Conservation (phyloP, 768 basidiomycete genomes). For the Exidia glandulosa region DNA sequence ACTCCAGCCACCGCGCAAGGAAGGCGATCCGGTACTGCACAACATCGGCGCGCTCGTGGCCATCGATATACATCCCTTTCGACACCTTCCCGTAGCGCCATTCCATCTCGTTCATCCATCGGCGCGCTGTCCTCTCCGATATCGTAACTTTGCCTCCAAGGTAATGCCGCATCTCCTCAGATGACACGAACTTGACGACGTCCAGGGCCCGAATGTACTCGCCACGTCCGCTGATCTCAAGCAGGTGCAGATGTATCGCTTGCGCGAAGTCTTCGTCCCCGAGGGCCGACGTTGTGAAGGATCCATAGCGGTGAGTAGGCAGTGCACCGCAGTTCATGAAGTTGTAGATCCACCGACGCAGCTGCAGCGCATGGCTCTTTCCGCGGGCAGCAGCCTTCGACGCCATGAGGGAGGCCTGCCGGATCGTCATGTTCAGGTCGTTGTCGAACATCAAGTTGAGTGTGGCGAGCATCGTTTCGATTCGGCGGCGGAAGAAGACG, state of each 20-base stretch:
- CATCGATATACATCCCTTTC: slow-evolving; percentile 28
- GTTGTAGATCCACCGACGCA: slow-evolving; percentile 21
- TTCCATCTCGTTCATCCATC: slow-evolving; percentile 24
- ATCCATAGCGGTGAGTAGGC: slow-evolving; percentile 17
- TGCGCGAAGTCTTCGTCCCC: slow-evolving; percentile 23
- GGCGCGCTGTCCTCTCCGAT: slow-evolving; percentile 16
- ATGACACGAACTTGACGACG: slow-evolving; percentile 21
- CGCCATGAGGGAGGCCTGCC: slow-evolving; percentile 20
- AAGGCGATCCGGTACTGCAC: slow-evolving; percentile 7
- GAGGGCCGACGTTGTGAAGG: slow-evolving; percentile 13
- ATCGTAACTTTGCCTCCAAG: slow-evolving; percentile 9
- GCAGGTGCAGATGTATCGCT: slow-evolving; percentile 19
- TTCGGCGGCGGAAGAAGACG: slow-evolving; percentile 17
- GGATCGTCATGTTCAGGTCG: slow-evolving; percentile 21
- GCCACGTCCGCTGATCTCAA: slow-evolving; percentile 12
- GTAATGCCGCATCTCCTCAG: slow-evolving; percentile 2
- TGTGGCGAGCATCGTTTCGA: slow-evolving; percentile 22
- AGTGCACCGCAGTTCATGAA: slow-evolving; percentile 15
- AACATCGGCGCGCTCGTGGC: slow-evolving; percentile 21
- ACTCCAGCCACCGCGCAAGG: not conserved
- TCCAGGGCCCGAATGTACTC: slow-evolving; percentile 18
- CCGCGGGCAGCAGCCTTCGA: slow-evolving; percentile 19
- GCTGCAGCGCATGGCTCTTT: slow-evolving; percentile 16
- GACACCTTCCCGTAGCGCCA: slow-evolving; percentile 19
- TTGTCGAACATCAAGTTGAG: slow-evolving; percentile 26